Percentiles rank a stretch among this genome's conserved stretches.
These are phyloP conservation scores for Dissophora ornata DNA, from an alignment of 192 early-diverging fungal genomes.

Conservation along the genomic window DNA sequence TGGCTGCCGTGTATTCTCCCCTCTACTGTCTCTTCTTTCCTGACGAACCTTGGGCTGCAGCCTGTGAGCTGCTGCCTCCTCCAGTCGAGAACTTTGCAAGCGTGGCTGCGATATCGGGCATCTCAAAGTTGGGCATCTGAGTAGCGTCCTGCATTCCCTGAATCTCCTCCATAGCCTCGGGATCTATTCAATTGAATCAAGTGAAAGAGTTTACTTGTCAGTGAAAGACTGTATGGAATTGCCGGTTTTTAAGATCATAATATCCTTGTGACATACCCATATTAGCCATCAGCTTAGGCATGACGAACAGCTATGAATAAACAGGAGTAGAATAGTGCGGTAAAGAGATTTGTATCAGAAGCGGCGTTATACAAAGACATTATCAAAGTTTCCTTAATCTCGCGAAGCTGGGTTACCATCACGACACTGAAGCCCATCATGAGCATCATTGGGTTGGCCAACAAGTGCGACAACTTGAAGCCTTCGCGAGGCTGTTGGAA, in stretches of 20 bases:
- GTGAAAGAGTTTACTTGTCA: too few relatives aligned
- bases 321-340: neutral
- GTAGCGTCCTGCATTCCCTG: slow-evolving; percentile 56
- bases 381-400: too few relatives aligned
- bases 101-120: slow-evolving; percentile 57
- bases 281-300: slow-evolving; percentile 68
- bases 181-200: slow-evolving; percentile 58
- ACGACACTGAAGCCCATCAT: slow-evolving; percentile 67
- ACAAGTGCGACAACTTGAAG: slow-evolving; percentile 62
- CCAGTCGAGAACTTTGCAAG: slow-evolving; percentile 54
- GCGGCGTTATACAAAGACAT: too few relatives aligned
- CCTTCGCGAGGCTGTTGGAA: slow-evolving; percentile 63
- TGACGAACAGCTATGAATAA: slow-evolving; percentile 52
- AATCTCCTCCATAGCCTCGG: slow-evolving; percentile 61
- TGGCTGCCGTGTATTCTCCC: too few relatives aligned
- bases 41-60: neutral
- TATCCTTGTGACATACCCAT: too few relatives aligned
- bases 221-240: too few relatives aligned
- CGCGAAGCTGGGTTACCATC: too few relatives aligned
- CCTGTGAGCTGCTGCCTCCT: slow-evolving; percentile 19
- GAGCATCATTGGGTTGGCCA: slow-evolving; percentile 70
- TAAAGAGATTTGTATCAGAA: neutral
- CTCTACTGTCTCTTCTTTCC: slow-evolving; percentile 50
- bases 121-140: slow-evolving; percentile 60
- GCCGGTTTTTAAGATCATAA: too few relatives aligned